phyloP scores from a whole-genome alignment of 164 flowering plant species.

The Saururus chinensis region DNA sequence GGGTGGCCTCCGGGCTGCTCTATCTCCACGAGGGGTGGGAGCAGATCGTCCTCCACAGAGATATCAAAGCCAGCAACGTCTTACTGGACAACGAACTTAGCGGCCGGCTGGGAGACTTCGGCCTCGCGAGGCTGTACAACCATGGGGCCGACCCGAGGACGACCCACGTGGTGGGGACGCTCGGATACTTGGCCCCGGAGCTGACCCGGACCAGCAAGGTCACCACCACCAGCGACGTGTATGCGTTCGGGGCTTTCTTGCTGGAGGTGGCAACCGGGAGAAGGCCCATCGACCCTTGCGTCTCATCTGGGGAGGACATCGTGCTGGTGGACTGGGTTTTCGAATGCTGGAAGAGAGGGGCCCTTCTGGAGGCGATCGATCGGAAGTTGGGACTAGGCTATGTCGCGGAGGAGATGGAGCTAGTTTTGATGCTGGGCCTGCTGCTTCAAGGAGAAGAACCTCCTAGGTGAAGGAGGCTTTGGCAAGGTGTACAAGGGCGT shows the following conservation, averaged over 20 bases:
- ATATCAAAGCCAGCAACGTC: conserved; percentile 15
- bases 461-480: conserved; percentile 15
- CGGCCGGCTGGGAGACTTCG: conserved; percentile 9
- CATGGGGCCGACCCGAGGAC: conserved; percentile 8
- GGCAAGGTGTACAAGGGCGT: no score
- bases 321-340: conserved; percentile 10
- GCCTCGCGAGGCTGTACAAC: conserved; percentile 7
- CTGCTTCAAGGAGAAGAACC: conserved; percentile 11
- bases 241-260: conserved; percentile 7
- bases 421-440: conserved; percentile 21
- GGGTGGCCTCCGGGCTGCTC: conserved; percentile 8
- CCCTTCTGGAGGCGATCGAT: conserved; percentile 10
- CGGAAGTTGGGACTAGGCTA: conserved; percentile 7
- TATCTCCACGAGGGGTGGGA: conserved; percentile 13
- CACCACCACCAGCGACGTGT: conserved; percentile 6
- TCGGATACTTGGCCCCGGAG: conserved; percentile 12
- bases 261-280: conserved; percentile 12
- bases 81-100: conserved; percentile 4
- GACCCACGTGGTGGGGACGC: conserved; percentile 9
- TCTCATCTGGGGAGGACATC: conserved; percentile 2
- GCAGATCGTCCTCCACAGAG: conserved; percentile 10
- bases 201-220: background rate
- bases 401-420: conserved; percentile 10
- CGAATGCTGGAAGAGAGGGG: conserved; percentile 8
- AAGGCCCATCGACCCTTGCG: conserved; percentile 5